Evolutionary conservation across 805 yeast species (phyloP), one percentile per base, ranked within the genome.

Genomic region (Wickerhamiella kazuoi): DNA sequence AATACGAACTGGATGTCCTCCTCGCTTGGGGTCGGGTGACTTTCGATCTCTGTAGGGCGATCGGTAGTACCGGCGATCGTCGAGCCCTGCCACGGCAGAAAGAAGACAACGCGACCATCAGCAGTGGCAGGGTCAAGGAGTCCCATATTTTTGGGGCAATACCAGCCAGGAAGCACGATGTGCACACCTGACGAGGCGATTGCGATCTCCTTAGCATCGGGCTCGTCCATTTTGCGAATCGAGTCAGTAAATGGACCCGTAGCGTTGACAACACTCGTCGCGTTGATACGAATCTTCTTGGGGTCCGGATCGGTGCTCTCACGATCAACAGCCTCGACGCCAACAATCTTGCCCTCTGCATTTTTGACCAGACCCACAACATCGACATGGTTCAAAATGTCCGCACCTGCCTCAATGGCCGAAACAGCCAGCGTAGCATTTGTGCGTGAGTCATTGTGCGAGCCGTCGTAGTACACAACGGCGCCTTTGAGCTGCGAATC

Each of bases 81-180:
- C 59, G 84, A 80, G 4, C 95, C 94, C 65, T 84, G 95, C 96
- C 96, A 86, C 50, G 97, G 97, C 59, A 86, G 67, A 67, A 87
- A 86, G 64, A 86, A 86, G 79, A 87, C 80, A 39, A 86, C 96
- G 61, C 97, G 75, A 42, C 96, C 96, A 57, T 86, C 97, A 26
- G 87, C 67, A 36, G 97, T 86, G 35, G 81, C 71, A 35, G 95
- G 94, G 61, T 86, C 96, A 43, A 86, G 68, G 46, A 86, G 67
- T 46, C 97, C 97, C 69, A 82, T 71, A 46, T 75, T 75, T 55
- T 71, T 70, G 39, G 96, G 93, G 60, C 93, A 79, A 63, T 82
- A 86, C 67, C 71, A 86, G 48, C 86, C 93, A 19, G 97, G 97
- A 47, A 86, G 69, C 37, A 86, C 76, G 52, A 86, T 70, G 61